Evolutionary conservation across 1,284 basidiomycete species (phyloP), one percentile per base, ranked within the genome.

Genomic region (Ustilago lituana): DNA sequence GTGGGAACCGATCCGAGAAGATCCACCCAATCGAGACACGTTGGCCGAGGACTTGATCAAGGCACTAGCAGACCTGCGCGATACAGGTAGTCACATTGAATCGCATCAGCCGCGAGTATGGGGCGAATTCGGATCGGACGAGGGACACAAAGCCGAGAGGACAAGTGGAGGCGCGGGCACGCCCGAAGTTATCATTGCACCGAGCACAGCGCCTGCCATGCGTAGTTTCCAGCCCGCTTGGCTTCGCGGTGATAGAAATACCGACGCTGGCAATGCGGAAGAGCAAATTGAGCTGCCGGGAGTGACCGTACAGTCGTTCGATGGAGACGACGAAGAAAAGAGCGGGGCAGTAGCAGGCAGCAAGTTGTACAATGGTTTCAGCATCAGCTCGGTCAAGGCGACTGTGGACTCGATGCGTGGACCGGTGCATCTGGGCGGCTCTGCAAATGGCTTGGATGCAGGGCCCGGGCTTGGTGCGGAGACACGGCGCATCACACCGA

Each of bases 1-100:
- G 1, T 99, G 95, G 95, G 93, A 96, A 79, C 93, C 88, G 26
- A 88, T 94, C 61, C 85, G 85, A 38, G 96, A 99, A 84, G 94
- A 95, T 19, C 92, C 93, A 6, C 95, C 96, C 0, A 98, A 99
- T 80, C 82, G 85, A 6, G 84, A 88, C 5, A 91, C 94, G 5
- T 87, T 98, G 29, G 95, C 95, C 0, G 89, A 92, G 22, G 95
- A 98, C 80, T 87, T 98, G 70, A 91, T 93, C 39, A 60, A 66
- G 23, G 80, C 79, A 10, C 70, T 82, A 9, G 71, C 74, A 3
- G 67, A 72, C 44, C 52, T 81, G 40, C 62, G 76, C 10, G 76
- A 75, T 36, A 62, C 64, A 9, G 67, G 71, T 19, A 62, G 64
- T n/a, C 60, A 67, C 32, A 69, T 77, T 26, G 63, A 65, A 20